Conservation (phyloP, 495 filamentous ascomycete genomes). For the Tuber microsphaerosporum region DNA sequence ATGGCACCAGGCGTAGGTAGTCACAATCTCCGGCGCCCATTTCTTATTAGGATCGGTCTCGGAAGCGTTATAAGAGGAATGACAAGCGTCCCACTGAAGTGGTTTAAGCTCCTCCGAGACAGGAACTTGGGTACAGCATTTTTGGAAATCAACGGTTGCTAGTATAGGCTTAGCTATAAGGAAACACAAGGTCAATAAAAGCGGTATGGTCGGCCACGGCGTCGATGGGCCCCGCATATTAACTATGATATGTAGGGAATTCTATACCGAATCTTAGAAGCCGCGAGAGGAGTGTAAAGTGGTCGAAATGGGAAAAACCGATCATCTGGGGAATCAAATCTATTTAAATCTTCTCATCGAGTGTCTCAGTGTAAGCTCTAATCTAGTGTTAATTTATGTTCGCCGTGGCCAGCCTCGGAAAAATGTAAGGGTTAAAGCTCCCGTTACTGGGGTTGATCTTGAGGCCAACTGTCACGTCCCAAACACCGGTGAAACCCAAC, state of each 20-base stretch:
- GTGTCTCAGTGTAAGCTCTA: not conserved
- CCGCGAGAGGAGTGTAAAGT: not conserved
- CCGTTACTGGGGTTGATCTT: not conserved
- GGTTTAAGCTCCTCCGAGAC: constrained; percentile 27
- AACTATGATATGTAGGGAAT: not conserved
- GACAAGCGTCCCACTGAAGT: constrained; percentile 31
- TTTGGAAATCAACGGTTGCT: constrained; percentile 25
- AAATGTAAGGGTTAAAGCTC: not conserved
- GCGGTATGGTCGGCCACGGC: not conserved
- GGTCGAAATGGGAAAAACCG: not conserved
- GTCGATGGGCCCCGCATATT: not conserved
- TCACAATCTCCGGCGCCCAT: constrained; percentile 31
- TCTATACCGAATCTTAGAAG: not conserved
- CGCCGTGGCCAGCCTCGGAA: not conserved
- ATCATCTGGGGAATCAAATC: not conserved
- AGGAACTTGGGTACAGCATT: constrained; percentile 34
- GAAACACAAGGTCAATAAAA: constrained; percentile 5
- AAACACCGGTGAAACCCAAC: constrained; percentile 6
- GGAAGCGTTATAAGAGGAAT: constrained; percentile 28
- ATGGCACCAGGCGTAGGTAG: constrained; percentile 32
- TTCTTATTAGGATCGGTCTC: constrained; percentile 32
- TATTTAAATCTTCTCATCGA: not conserved
- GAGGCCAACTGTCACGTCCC: constrained; percentile 24
- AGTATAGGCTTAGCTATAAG: constrained; percentile 1
- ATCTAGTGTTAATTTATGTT: not conserved